These are phyloP conservation scores for Cocos nucifera DNA, from an alignment of 176 grass and related monocot species.

Conservation along the genomic window DNA sequence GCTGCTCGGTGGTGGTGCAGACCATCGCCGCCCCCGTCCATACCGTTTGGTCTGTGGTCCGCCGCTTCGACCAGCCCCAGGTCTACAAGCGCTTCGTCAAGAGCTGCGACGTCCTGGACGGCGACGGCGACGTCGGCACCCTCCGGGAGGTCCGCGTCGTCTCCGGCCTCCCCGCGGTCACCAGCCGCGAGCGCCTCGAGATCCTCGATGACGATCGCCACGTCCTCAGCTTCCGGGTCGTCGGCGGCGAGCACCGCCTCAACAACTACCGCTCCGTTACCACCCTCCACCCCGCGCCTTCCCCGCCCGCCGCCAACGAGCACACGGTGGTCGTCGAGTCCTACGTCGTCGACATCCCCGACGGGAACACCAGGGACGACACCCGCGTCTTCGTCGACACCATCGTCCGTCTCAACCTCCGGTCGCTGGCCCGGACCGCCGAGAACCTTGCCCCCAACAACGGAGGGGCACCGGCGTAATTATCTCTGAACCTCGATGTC, in stretches of 20 bases:
- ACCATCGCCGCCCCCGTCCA: slow-evolving; percentile 36
- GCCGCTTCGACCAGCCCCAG: slow-evolving; percentile 77
- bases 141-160: slow-evolving; percentile 56
- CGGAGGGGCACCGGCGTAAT: too few relatives aligned
- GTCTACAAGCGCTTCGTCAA: slow-evolving; percentile 73
- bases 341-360: slow-evolving; percentile 78
- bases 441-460: slow-evolving; percentile 15
- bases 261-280: slow-evolving; percentile 85
- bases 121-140: slow-evolving; percentile 52
- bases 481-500: too few relatives aligned
- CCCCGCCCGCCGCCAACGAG: not conserved
- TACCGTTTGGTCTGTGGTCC: slow-evolving; percentile 78
- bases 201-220: slow-evolving; percentile 65
- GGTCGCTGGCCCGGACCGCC: slow-evolving; percentile 44
- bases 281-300: slow-evolving; percentile 40
- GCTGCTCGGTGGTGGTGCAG: slow-evolving; percentile 42
- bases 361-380: slow-evolving; percentile 72
- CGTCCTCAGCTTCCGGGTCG: slow-evolving; percentile 68
- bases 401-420: slow-evolving; percentile 75
- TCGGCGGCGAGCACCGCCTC: slow-evolving; percentile 78
- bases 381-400: slow-evolving; percentile 60
- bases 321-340: slow-evolving; percentile 64
- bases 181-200: slow-evolving; percentile 71
- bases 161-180: slow-evolving; percentile 49
- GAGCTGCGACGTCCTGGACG: slow-evolving; percentile 65